phyloP scores from a whole-genome alignment of 352 stramenopile species.

The Phytophthora cajani region DNA sequence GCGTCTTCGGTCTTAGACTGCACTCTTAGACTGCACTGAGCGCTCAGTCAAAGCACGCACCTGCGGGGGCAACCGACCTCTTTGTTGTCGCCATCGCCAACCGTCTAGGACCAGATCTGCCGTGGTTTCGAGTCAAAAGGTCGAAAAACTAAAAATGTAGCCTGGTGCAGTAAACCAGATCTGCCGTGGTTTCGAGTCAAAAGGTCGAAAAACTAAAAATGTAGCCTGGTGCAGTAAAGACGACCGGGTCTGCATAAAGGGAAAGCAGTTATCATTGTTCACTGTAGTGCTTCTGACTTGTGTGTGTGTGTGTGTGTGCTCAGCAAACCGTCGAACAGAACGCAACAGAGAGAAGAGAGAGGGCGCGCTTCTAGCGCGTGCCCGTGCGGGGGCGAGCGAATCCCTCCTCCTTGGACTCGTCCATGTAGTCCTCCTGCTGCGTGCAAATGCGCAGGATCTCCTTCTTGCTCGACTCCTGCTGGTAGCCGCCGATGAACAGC shows the following conservation, averaged over 20 bases:
- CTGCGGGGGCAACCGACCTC: conserved; percentile 3
- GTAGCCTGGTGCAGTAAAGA: too few species aligned
- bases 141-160: conserved; percentile 20
- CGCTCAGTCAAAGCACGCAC: neutral
- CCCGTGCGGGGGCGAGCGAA: conserved; percentile 70
- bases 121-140: conserved; percentile 9
- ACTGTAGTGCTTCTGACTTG: conserved; percentile 12
- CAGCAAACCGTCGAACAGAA: neutral
- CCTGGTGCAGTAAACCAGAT: too few species aligned
- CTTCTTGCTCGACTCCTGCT: conserved; percentile 96
- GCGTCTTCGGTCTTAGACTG: neutral
- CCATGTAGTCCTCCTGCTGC: conserved; percentile 91
- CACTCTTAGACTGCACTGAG: neutral
- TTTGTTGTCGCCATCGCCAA: conserved; percentile 9
- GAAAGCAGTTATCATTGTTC: conserved; percentile 20
- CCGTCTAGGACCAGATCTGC: neutral
- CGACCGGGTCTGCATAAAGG: neutral
- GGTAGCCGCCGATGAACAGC: conserved; percentile 98
- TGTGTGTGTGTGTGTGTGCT: conserved; percentile 2
- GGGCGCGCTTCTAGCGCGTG: conserved; percentile 50
- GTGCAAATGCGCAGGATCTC: conserved; percentile 91
- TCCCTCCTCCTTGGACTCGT: conserved; percentile 88
- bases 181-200: conserved; percentile 7
- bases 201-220: conserved; percentile 22
- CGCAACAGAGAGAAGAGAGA: conserved; percentile 1